Evolutionary conservation across 2,329 filamentous ascomycete genomes (phyloP).

Genomic region (Ascochyta fabae): DNA sequence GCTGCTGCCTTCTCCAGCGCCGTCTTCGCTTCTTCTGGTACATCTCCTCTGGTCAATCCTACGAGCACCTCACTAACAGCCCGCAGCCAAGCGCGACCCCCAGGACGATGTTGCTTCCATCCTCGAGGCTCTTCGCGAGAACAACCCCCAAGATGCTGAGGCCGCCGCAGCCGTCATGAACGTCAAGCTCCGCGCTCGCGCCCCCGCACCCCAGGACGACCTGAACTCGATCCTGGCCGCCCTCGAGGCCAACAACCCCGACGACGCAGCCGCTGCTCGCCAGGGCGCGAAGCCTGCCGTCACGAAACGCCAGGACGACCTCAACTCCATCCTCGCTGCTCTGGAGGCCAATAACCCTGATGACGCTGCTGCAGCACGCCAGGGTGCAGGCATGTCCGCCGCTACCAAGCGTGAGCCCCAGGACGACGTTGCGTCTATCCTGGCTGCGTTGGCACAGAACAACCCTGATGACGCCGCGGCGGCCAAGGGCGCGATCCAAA

Average conservation of each 20-base stretch:
- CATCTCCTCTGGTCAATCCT: background rate
- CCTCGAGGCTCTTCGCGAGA: conserved; percentile 35
- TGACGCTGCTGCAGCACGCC: conserved; percentile 26
- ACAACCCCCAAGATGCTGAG: conserved; percentile 38
- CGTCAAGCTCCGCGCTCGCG: conserved; percentile 31
- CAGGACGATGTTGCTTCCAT: conserved; percentile 36
- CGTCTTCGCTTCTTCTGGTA: conserved; percentile 35
- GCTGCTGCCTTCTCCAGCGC: conserved; percentile 35
- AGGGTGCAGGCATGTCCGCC: conserved; percentile 4
- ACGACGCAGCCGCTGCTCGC: conserved; percentile 31
- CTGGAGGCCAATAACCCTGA: conserved; percentile 25
- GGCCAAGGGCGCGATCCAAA: conserved; percentile 19
- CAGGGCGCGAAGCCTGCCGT: conserved; percentile 9
- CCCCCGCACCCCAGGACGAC: conserved; percentile 29
- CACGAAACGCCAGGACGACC: conserved; percentile 28
- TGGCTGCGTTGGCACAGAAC: conserved; percentile 22
- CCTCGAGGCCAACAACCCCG: conserved; percentile 32
- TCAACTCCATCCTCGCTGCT: conserved; percentile 26
- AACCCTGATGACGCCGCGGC: conserved; percentile 28
- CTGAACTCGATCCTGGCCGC: conserved; percentile 31
- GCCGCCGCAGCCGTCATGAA: conserved; percentile 34
- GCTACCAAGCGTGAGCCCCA: conserved; percentile 11
- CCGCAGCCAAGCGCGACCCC: conserved; percentile 19
- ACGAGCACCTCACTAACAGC: conserved; percentile 1
- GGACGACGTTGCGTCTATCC: conserved; percentile 21